Base-by-base conservation (phyloP, 352 stramenopile genomes). In the Pythium apleroticum region DNA sequence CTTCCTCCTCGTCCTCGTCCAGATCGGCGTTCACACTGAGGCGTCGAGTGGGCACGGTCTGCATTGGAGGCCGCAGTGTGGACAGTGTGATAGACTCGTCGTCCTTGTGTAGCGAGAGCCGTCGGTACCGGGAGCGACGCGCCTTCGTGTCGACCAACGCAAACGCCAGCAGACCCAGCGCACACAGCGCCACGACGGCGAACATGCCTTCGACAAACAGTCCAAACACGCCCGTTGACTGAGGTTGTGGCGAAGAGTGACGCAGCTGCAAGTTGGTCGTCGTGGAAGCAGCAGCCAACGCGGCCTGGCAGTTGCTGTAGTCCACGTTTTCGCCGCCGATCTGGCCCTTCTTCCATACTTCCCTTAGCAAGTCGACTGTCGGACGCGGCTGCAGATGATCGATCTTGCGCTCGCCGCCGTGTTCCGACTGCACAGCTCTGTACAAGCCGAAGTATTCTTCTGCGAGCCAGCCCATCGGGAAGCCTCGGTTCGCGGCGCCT, bases 401-500 rank as follows among this genome's bases (percentile, higher is more conserved):
- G 1, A 69, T 27, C 10, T 50, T 61, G 17, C 64, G 30, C 4
- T 62, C 20, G 1, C 63, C 20, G 3, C 63, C 52, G 19, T 14
- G 2, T 6, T 50, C 43, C 20, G 61, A 17, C 17, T 61, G 49
- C 24, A 56, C 67, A 3, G 62, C 69, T 8, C 71, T 25, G 39
- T 67, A 86, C 19, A 86, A 69, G 12, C 81, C 81, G 52, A 89
- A 91, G 66, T 71, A 89, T 61, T 91, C 81, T 52, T 89, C 81
- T 2, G 81, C 77, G 19, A 85, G 65, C 65, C 72, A 91, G 0
- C 80, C 80, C n/a, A 91, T 59, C 11, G 81, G 81, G 65, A 91
- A 91, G 0, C 71, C 69, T 14, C 67, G 52, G 68, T 84, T 86
- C 53, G 69, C 66, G 19, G 77, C 71, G 14, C 71, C 55, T 1